Evolutionary conservation across 2,329 filamentous ascomycete species (phyloP).

Genomic region (Colletotrichum viniferum): DNA sequence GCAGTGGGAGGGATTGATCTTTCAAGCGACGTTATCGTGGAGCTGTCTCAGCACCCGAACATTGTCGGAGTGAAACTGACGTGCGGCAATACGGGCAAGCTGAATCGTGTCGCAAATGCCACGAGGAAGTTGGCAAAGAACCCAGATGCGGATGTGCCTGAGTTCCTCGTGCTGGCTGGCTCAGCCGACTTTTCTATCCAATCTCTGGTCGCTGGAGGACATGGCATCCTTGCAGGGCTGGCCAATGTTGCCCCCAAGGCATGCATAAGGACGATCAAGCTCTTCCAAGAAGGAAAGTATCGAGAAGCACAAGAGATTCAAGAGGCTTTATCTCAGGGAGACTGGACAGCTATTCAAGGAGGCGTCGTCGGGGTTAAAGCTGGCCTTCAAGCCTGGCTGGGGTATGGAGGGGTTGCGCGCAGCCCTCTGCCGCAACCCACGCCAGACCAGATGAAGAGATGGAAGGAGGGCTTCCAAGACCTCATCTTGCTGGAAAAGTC

Average conservation of each 20-base stretch:
- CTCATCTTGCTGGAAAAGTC: slow-evolving; percentile 56
- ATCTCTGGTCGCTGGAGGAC: slow-evolving; percentile 69
- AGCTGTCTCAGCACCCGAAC: slow-evolving; percentile 64
- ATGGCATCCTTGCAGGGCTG: slow-evolving; percentile 74
- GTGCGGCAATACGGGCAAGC: slow-evolving; percentile 73
- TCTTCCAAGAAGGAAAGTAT: slow-evolving; percentile 62
- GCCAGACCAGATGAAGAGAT: slow-evolving; percentile 50
- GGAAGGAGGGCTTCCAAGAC: slow-evolving; percentile 62
- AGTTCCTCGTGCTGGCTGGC: slow-evolving; percentile 74
- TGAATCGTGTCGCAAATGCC: slow-evolving; percentile 66
- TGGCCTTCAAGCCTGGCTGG: slow-evolving; percentile 67
- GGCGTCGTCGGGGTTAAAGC: slow-evolving; percentile 76
- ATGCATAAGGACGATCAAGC: slow-evolving; percentile 64
- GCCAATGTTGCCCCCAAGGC: slow-evolving; percentile 74
- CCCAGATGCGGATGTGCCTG: slow-evolving; percentile 37
- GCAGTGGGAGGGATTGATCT: slow-evolving; percentile 68
- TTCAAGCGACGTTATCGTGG: slow-evolving; percentile 65
- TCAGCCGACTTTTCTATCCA: slow-evolving; percentile 76
- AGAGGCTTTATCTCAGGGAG: slow-evolving; percentile 68
- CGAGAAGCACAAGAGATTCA: slow-evolving; percentile 56
- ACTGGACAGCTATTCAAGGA: slow-evolving; percentile 75
- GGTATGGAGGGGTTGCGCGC: slow-evolving; percentile 63
- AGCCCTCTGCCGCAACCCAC: slow-evolving; percentile 58
- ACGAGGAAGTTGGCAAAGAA: slow-evolving; percentile 48
- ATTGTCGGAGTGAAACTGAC: slow-evolving; percentile 74